Evolutionary conservation across 768 basidiomycete genomes (phyloP).

Genomic region (Pleurotus sapidus): DNA sequence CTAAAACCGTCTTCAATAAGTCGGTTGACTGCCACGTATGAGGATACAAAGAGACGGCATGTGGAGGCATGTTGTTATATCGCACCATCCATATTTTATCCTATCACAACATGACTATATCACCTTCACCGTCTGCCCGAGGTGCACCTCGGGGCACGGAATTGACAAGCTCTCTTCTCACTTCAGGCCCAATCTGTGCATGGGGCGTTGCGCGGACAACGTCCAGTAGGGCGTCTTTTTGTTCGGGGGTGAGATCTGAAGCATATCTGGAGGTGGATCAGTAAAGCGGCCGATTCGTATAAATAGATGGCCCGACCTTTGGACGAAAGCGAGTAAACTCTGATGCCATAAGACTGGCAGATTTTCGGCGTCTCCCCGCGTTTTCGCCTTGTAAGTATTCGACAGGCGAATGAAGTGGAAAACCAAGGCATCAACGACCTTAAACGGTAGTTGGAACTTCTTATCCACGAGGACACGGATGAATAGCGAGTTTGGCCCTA

Average conservation of each 20-base stretch:
- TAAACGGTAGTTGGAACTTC: slow-evolving; percentile 96
- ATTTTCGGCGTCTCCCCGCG: slow-evolving; percentile 67
- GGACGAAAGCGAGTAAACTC: slow-evolving; percentile 89
- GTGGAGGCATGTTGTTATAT: neutral
- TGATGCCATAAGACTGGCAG: slow-evolving; percentile 99
- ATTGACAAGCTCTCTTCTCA: slow-evolving; percentile 86
- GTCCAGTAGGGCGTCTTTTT: slow-evolving; percentile 96
- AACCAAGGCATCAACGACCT: slow-evolving; percentile 94
- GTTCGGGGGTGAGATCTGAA: slow-evolving; percentile 91
- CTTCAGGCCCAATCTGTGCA: slow-evolving; percentile 83
- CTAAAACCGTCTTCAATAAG: neutral
- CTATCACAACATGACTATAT: slow-evolving; percentile 58
- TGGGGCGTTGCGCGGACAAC: slow-evolving; percentile 86
- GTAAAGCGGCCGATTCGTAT: neutral
- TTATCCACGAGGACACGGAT: slow-evolving; percentile 97
- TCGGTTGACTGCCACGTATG: neutral
- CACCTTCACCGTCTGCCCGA: slow-evolving; percentile 58
- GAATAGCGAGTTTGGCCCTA: slow-evolving; percentile 92
- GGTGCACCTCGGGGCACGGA: slow-evolving; percentile 86
- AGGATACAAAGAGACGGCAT: neutral
- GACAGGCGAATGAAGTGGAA: slow-evolving; percentile 98
- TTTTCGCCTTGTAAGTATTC: slow-evolving; percentile 79
- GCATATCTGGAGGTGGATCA: slow-evolving; percentile 65
- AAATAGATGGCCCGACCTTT: slow-evolving; percentile 54
- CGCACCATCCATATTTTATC: neutral